Base-by-base conservation (phyloP, 2,329 filamentous ascomycete genomes). In the Eutypa lata region DNA sequence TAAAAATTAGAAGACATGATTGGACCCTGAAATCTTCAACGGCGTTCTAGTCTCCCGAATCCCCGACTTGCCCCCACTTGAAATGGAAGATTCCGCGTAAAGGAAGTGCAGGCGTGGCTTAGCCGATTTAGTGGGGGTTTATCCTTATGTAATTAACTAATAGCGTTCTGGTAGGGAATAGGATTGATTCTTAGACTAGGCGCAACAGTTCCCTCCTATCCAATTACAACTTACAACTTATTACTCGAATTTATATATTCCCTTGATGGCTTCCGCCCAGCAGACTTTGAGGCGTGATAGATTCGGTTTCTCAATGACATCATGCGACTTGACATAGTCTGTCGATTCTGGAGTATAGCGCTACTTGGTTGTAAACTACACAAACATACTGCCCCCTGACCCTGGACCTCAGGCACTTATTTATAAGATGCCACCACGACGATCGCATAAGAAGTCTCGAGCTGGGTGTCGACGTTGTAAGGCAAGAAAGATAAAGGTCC, bases 381-480 rank as follows among this genome's bases (percentile, higher is more conserved):
- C 21, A 18, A 26, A 42, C 18, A n/a, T n/a, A n/a, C 8, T 19
- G 16, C 18, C 38, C 8, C 38, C 38, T 16, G 19, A 22, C 38
- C 26, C 18, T 44, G 11, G 10, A 37, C 35, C 18, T 26, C n/a
- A 28, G 19, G 24, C 14, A 22, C n/a, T 48, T 57, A 68, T 56
- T n/a, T n/a, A n/a, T n/a, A n/a, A n/a, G 46, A 87, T 87, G 83
- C 82, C 84, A 55, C 84, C 84, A 28, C 75, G 84, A 63, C 77
- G 84, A 66, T 86, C 84, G 42, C 86, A 89, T 69, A 88, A 86
- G 66, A 89, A 88, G 73, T 87, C 83, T 52, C 79, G 86, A 59
- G 80, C 84, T 49, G 86, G 86, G 45, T 89, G 86, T 62, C 76
- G 79, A 56, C 74, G 82, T 53, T 89, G 86, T 70, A 89, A 88